Evolutionary conservation across 805 yeast species (phyloP), one percentile per base, ranked within the genome.

Genomic region (Saccharomycopsis synnaedendra): DNA sequence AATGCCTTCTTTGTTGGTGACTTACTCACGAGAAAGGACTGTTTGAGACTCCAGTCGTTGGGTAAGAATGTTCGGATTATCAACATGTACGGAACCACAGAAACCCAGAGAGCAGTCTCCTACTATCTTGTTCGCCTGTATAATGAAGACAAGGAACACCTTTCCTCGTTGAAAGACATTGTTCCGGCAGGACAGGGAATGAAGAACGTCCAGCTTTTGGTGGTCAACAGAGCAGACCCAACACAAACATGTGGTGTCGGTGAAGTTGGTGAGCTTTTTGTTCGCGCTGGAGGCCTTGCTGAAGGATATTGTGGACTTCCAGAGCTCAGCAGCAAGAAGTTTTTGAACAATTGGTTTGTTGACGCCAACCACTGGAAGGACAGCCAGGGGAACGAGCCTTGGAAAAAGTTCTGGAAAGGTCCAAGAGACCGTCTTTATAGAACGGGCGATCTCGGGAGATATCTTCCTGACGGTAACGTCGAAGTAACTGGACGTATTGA

Each of bases 101-200:
- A 93, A 66, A 93, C 99, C 10, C 99, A 94, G 71, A 78, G 99
- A 62, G 93, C 99, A 1, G 99, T 93, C 30, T 89, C 97, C 0
- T 93, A 77, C 66, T 94, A 78, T 67, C 94, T 87, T 63, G 90
- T 94, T 53, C 79, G 85, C 40, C 78, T 94, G 32, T 72, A 86
- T 55, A 61, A 72, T 28, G 61, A 72, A 41, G 88, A 89, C 62
- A 74, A 90, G 29, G 67, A 75, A 29, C 89, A 85, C 64, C 72
- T 93, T 61, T 82, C 80, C 60, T 74, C 82, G 44, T 84, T 86
- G 67, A 93, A 94, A 65, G 97, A 93, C 58, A 83, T 87, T 47
- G 88, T 93, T 83, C 97, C 98, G 47, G 99, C 99, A 11, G 99
- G 99, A 54, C 82, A 78, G 57, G 99, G 99, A 64, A 93, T 93